phyloP scores from a whole-genome alignment of 202 grass and related monocot species.

The Bolboschoenoplectus hybrid region DNA sequence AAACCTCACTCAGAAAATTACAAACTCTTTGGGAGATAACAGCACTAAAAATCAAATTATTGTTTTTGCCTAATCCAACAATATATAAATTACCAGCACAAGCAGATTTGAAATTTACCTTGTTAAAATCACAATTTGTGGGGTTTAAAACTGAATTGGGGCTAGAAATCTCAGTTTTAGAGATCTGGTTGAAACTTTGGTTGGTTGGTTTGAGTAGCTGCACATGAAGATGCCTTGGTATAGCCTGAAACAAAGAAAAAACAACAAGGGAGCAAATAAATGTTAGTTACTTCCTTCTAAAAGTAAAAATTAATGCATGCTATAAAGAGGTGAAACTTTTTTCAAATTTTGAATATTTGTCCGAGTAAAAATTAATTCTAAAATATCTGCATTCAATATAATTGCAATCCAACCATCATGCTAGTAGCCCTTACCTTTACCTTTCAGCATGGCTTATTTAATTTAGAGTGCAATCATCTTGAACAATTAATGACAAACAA shows the following conservation, averaged over 20 bases:
- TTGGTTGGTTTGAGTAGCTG: slow-evolving; percentile 67
- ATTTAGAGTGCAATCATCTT: not conserved
- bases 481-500: not conserved
- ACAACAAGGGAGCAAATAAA: slow-evolving; percentile 28
- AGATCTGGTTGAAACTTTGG: slow-evolving; percentile 46
- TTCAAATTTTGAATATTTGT: slow-evolving; percentile 9
- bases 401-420: not conserved
- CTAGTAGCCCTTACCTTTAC: not conserved
- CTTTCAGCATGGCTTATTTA: slow-evolving; percentile 8
- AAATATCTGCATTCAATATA: not conserved
- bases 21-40: not conserved
- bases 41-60: slow-evolving; percentile 8
- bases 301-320: slow-evolving; percentile 28
- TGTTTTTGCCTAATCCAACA: not conserved
- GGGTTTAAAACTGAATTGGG: slow-evolving; percentile 87
- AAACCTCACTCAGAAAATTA: not conserved
- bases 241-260: slow-evolving; percentile 61
- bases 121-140: slow-evolving; percentile 70
- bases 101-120: slow-evolving; percentile 47
- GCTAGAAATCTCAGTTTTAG: slow-evolving; percentile 82
- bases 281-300: not conserved
- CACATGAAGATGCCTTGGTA: slow-evolving; percentile 75
- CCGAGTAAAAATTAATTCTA: not conserved
- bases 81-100: slow-evolving; percentile 17
- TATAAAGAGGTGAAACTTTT: slow-evolving; percentile 22